Base-by-base conservation (phyloP, 2,329 filamentous ascomycete species). In the Neonectria ditissima region DNA sequence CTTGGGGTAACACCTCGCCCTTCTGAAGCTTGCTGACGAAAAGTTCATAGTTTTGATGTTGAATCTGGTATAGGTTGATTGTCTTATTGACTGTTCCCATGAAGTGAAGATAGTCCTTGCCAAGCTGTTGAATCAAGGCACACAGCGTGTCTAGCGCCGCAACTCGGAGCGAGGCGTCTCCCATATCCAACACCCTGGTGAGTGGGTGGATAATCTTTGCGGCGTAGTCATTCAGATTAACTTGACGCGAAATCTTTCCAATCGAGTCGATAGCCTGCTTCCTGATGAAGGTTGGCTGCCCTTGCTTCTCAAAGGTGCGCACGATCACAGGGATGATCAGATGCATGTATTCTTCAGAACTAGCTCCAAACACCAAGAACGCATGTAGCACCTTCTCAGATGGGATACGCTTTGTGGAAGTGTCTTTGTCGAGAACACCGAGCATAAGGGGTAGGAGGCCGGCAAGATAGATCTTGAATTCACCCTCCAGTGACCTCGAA, bases 321-420 rank as follows among this genome's bases (percentile, higher is more conserved):
- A 99, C 94, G 73, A 99, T 94, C 37, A 97, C 93, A 0, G 96
- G 96, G 55, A 99, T 93, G 69, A 99, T 98, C 55, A 99, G 85
- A 77, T 99, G 96, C 96, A 99, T 99, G 78, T 99, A 99, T 77
- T 99, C 96, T 77, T 99, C 96, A 11, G 92, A 92, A 74, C 94
- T 98, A 0, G 94, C 91, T 1, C 97, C 97, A 76, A 99, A 99
- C 1, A 99, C 92, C 28, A 99, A 82, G 78, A 99, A 97, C 0
- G 95, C 94, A 76, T 98, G 96, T 24, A 99, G 84, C 4, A 99
- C 94, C 71, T 91, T 91, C 76, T 97, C 94, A 0, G 94, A 97
- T 2, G 94, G 91, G 14, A 88, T 86, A n/a, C 93, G 87, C 73
- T 93, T 91, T 1, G 86, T 82, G 1, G 91, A 91, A 9, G 83